Evolutionary conservation across 495 filamentous ascomycete species (phyloP).

Genomic region (Pseudoneurospora amorphoporcata): DNA sequence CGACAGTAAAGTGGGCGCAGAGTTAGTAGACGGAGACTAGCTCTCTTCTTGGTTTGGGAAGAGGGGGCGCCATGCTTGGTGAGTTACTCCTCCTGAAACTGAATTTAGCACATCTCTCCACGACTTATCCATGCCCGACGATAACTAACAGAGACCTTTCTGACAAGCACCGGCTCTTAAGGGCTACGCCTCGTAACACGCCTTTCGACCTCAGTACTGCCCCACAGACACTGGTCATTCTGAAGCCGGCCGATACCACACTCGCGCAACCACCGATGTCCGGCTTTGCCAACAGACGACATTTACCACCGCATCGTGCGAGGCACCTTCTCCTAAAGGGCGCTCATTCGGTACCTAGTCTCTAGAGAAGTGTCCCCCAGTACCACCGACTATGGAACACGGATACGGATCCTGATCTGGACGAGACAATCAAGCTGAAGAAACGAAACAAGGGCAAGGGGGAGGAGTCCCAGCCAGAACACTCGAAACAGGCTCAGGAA

Average conservation of each 20-base stretch:
- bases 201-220: too few relatives aligned
- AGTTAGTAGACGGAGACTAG: neutral
- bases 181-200: too few relatives aligned
- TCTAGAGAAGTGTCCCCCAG: too few relatives aligned
- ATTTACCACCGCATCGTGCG: too few relatives aligned
- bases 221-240: too few relatives aligned
- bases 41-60: neutral
- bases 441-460: neutral
- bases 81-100: neutral
- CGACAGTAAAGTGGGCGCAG: neutral
- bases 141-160: neutral
- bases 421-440: neutral
- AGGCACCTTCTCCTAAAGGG: too few relatives aligned
- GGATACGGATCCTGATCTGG: too few relatives aligned
- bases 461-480: neutral
- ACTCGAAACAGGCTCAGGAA: neutral
- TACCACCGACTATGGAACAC: too few relatives aligned
- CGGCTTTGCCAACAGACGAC: too few relatives aligned
- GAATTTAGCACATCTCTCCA: neutral
- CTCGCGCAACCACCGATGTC: too few relatives aligned
- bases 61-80: neutral
- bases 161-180: neutral
- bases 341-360: too few relatives aligned
- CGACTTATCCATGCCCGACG: neutral
- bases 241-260: too few relatives aligned